Conservation (phyloP, 2,329 filamentous ascomycete genomes). For the Bipolaris bicolor region DNA sequence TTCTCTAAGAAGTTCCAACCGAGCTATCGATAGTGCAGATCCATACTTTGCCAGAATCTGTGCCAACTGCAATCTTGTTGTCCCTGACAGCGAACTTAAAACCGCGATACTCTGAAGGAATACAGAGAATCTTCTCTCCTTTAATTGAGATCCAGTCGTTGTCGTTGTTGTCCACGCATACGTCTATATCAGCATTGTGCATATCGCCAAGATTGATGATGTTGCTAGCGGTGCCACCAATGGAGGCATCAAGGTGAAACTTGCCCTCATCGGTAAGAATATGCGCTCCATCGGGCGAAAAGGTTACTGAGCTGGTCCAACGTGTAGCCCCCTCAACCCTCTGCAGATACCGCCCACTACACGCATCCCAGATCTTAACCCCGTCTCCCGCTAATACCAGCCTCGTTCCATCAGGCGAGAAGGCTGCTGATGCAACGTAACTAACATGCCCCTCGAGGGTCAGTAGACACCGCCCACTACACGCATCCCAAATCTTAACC, state of each 20-base stretch:
- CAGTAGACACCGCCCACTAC: background rate
- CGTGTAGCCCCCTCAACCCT: background rate
- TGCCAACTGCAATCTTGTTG: constrained; percentile 20
- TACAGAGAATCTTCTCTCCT: constrained; percentile 25
- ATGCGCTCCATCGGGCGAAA: background rate
- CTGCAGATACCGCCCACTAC: background rate
- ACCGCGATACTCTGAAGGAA: constrained; percentile 32
- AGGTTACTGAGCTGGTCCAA: background rate
- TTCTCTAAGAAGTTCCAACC: background rate
- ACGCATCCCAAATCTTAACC: background rate
- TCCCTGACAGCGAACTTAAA: constrained; percentile 20
- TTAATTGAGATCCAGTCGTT: constrained; percentile 26
- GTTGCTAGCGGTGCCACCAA: background rate
- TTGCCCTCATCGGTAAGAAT: background rate
- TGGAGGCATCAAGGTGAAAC: background rate
- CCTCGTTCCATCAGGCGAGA: background rate
- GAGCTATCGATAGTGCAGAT: constrained; percentile 12
- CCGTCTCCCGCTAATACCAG: background rate
- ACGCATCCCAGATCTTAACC: background rate
- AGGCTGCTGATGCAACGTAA: background rate
- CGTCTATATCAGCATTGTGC: background rate
- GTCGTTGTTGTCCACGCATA: constrained; percentile 21
- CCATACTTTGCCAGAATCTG: constrained; percentile 23
- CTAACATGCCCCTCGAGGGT: background rate
- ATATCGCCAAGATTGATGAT: background rate